Evolutionary conservation across 75 land plant genomes (phyloP).

Genomic region (Sequoia sempervirens): DNA sequence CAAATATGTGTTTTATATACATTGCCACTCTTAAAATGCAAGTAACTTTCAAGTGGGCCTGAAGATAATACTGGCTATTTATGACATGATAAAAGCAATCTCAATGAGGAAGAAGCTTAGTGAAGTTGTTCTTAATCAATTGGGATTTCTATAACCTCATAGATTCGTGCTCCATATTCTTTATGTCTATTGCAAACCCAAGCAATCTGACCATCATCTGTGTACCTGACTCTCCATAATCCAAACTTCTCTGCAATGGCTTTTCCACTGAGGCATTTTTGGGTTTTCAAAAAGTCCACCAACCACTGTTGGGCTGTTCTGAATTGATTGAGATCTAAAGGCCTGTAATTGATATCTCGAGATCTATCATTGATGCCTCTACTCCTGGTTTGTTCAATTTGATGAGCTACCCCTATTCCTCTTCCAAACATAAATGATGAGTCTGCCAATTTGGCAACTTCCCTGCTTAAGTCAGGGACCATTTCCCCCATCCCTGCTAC

Average conservation of each 20-base stretch:
- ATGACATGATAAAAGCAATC: neutral
- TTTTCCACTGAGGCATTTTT: slow-evolving; percentile 37
- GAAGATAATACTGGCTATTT: neutral
- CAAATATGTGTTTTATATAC: neutral
- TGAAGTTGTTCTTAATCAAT: slow-evolving; percentile 10
- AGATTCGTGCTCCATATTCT: slow-evolving; percentile 24
- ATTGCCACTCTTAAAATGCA: neutral
- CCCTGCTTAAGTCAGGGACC: slow-evolving; percentile 66
- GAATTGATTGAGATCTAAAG: slow-evolving; percentile 29
- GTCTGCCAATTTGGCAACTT: slow-evolving; percentile 45
- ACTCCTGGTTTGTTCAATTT: neutral
- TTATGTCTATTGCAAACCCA: slow-evolving; percentile 71
- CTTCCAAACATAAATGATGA: slow-evolving; percentile 29
- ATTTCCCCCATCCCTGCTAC: slow-evolving; percentile 63
- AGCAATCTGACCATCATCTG: slow-evolving; percentile 66
- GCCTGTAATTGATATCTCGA: neutral
- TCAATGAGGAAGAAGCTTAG: too few relatives aligned
- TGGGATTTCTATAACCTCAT: slow-evolving; percentile 51
- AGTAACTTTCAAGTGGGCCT: neutral
- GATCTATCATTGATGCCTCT: slow-evolving; percentile 1
- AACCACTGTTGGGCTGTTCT: slow-evolving; percentile 72
- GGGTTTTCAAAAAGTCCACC: slow-evolving; percentile 53
- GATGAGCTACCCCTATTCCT: slow-evolving; percentile 24
- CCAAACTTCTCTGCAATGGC: slow-evolving; percentile 70
- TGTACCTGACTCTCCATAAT: slow-evolving; percentile 67